Base-by-base conservation (phyloP, 2,329 filamentous ascomycete species). In the Xylogone sp. region DNA sequence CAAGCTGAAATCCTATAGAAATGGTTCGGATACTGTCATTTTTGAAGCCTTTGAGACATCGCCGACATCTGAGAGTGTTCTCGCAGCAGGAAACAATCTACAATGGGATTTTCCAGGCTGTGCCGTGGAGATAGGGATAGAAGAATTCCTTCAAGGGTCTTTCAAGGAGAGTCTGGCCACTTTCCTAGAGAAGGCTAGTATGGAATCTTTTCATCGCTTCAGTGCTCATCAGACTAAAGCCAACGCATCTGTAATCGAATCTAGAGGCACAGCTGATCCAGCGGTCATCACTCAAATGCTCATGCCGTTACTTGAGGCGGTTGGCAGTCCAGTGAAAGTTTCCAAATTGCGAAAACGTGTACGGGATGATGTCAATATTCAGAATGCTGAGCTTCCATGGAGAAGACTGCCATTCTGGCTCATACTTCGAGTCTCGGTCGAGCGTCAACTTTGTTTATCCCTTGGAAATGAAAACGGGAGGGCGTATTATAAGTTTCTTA, bases 31-130 rank as follows among this genome's bases (percentile, higher is more conserved):
- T 51, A 20, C 56, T 59, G 53, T 75, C 58, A 39, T 80, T 54
- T 77, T 85, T 45, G 84, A 87, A 62, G 72, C 73, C 0, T 87
- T 86, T 51, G 83, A 87, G 61, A 71, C 77, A 0, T 82, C 82
- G 0, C 71, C 84, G 0, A 60, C 60, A 2, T 78, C 76, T 2
- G 69, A 79, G 45, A 66, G 73, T 10, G 76, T 84, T 1, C 68
- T 85, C 2, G 71, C 73, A 0, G 66, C 79, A 0, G 64, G 76
- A 19, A 73, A 73, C 27, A 75, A 81, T 6, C 64, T 87, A 0
- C 61, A 70, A 48, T 83, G 82, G 74, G 72, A 77, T 19, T 87
- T 87, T 55, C 84, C 84, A 0, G 79, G 76, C 0, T 68, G 67
- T 10, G 74, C 77, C 0, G 75, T 78, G 0, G 68, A 71, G 0